Percentiles rank a stretch among this genome's conserved stretches.
These are phyloP conservation scores for Stachybotrys echinatus DNA, from an alignment of 2,329 filamentous ascomycete genomes.

Conservation along the genomic window DNA sequence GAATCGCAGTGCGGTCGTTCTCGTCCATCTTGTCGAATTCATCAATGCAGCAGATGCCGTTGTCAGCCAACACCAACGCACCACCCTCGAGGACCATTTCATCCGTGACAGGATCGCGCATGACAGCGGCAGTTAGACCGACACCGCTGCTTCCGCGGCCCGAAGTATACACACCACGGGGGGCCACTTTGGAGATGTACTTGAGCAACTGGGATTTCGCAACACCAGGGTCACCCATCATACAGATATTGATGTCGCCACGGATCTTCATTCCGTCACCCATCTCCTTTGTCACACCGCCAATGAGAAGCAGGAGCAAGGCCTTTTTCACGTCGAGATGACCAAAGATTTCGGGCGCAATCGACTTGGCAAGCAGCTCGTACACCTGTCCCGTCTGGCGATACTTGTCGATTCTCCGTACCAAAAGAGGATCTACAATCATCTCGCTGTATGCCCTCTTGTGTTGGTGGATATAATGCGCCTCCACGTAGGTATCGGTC, in stretches of 20 bases:
- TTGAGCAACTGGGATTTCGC: slow-evolving; percentile 98
- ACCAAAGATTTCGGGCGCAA: slow-evolving; percentile 94
- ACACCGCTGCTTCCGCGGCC: slow-evolving; percentile 77
- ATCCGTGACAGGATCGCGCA: slow-evolving; percentile 78
- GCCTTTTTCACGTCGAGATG: slow-evolving; percentile 98
- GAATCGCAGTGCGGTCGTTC: slow-evolving; percentile 73
- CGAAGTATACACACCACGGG: slow-evolving; percentile 81
- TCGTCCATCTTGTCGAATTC: slow-evolving; percentile 91
- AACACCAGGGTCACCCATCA: slow-evolving; percentile 99
- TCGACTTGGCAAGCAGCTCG: slow-evolving; percentile 91
- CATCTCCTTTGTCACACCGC: slow-evolving; percentile 94
- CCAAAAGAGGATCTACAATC: slow-evolving; percentile 71
- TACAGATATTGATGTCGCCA: slow-evolving; percentile 96
- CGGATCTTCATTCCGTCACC: slow-evolving; percentile 98
- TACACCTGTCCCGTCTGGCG: slow-evolving; percentile 87
- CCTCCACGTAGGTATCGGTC: slow-evolving; percentile 95
- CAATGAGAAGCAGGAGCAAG: slow-evolving; percentile 88
- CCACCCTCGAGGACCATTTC: slow-evolving; percentile 82
- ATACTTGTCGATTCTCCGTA: slow-evolving; percentile 80
- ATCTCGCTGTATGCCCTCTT: slow-evolving; percentile 98
- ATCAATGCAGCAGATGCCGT: slow-evolving; percentile 81
- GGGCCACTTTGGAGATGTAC: slow-evolving; percentile 97
- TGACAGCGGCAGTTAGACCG: slow-evolving; percentile 76
- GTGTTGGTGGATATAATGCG: slow-evolving; percentile 88
- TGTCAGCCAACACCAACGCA: slow-evolving; percentile 74